phyloP scores from a whole-genome alignment of 2,329 filamentous ascomycete genomes.

The Ceratocystis huliohia region DNA sequence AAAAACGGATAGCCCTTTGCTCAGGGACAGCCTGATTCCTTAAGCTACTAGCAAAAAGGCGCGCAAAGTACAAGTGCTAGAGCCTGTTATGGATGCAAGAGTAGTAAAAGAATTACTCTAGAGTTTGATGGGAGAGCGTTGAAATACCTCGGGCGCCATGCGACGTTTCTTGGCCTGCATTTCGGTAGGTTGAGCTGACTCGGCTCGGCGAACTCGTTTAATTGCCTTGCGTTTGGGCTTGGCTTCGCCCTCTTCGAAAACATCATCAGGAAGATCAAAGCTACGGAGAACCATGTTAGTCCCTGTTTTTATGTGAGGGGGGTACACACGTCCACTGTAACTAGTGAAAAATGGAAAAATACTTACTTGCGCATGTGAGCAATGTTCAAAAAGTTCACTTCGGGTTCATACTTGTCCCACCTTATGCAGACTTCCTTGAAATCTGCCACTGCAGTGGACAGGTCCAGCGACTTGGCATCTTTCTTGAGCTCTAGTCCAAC shows the following conservation, averaged over 20 bases:
- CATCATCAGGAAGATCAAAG: conserved; percentile 75
- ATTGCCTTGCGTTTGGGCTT: conserved; percentile 50
- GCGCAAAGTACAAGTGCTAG: too few relatives aligned
- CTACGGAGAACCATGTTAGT: conserved; percentile 34
- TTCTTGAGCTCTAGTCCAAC: conserved; percentile 71
- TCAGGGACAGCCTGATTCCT: not conserved
- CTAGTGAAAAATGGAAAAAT: not conserved
- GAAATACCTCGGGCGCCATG: conserved; percentile 35
- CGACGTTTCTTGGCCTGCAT: conserved; percentile 36
- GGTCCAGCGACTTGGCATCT: conserved; percentile 64
- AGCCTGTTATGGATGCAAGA: not conserved
- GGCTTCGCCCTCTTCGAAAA: conserved; percentile 69
- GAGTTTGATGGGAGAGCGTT: not conserved
- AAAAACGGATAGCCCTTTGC: not conserved
- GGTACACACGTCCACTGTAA: not conserved
- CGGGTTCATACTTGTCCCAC: conserved; percentile 62
- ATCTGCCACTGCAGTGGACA: conserved; percentile 68
- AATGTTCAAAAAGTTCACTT: conserved; percentile 67
- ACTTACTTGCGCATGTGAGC: conserved; percentile 77
- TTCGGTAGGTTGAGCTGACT: conserved; percentile 28
- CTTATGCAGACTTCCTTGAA: conserved; percentile 73
- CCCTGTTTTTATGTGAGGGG: not conserved
- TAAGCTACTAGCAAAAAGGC: not conserved
- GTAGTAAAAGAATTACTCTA: not conserved
- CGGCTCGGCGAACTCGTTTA: conserved; percentile 28